Evolutionary conservation across 108 stramenopile species (phyloP).

Genomic region (Craspedostauros australis): DNA sequence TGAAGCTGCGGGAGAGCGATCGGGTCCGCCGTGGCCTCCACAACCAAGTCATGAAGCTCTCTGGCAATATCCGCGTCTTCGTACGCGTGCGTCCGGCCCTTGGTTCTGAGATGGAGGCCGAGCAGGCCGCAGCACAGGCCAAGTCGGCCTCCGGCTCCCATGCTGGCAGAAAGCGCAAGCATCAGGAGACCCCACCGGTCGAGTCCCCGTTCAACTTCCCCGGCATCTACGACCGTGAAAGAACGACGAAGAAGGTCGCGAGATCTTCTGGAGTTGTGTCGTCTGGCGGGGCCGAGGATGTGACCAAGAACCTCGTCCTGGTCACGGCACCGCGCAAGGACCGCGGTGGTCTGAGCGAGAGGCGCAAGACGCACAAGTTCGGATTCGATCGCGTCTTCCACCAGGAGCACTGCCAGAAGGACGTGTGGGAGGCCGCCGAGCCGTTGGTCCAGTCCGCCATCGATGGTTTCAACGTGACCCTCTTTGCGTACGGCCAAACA

Average conservation of each 20-base stretch:
- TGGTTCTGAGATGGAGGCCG: conserved; percentile 18
- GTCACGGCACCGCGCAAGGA: conserved; percentile 71
- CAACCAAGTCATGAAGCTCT: conserved; percentile 71
- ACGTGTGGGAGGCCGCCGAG: conserved; percentile 79
- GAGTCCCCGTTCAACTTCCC: conserved; percentile 48
- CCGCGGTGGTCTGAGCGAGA: conserved; percentile 68
- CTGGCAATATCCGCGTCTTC: conserved; percentile 83
- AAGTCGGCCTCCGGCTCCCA: background rate
- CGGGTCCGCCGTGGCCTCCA: conserved; percentile 65
- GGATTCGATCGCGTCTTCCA: conserved; percentile 74
- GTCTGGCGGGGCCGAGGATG: conserved; percentile 42
- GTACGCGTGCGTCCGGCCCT: conserved; percentile 74
- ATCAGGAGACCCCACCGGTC: conserved; percentile 4
- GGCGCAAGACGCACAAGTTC: conserved; percentile 61
- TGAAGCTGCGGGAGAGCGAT: conserved; percentile 52
- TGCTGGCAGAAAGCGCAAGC: conserved; percentile 9
- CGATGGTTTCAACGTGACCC: conserved; percentile 88
- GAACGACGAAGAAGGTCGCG: conserved; percentile 10
- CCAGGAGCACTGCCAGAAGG: conserved; percentile 50
- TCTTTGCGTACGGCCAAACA: conserved; percentile 90
- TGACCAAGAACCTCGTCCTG: conserved; percentile 67
- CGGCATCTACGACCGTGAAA: conserved; percentile 27
- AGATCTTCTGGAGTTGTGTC: too few species aligned
- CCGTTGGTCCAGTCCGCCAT: conserved; percentile 81
- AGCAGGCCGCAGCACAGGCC: too few species aligned